These are phyloP conservation scores for Flaveria linearis DNA, from an alignment of 129 eudicot species.

Conservation along the genomic window DNA sequence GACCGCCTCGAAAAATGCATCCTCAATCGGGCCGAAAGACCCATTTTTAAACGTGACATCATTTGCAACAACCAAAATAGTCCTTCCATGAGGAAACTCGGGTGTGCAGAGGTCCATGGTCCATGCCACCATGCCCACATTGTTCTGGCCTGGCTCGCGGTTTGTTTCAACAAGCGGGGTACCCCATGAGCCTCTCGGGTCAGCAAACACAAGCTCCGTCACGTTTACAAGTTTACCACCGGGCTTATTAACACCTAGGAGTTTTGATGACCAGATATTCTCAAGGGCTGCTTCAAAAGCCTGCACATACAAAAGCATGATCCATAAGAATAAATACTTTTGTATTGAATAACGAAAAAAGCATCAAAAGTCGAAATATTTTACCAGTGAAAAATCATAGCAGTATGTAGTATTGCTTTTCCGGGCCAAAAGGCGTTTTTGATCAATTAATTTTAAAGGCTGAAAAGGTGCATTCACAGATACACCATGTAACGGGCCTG, in stretches of 20 bases:
- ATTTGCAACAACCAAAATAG: conserved; percentile 75
- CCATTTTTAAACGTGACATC: conserved; percentile 95
- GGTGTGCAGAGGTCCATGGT: conserved; percentile 92
- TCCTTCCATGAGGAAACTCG: conserved; percentile 86
- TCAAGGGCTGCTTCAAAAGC: conserved; percentile 86
- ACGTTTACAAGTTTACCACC: conserved; percentile 54
- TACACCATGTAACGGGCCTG: conserved; percentile 67
- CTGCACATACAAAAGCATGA: conserved; percentile 42
- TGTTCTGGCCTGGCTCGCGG: conserved; percentile 81
- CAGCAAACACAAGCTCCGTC: conserved; percentile 70
- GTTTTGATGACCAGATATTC: conserved; percentile 60
- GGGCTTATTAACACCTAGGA: conserved; percentile 40
- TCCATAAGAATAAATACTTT: neutral
- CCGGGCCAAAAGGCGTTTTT: conserved; percentile 83
- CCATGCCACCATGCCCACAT: conserved; percentile 99
- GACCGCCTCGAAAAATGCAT: conserved; percentile 90
- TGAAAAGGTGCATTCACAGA: conserved; percentile 78
- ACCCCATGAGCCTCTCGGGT: conserved; percentile 68
- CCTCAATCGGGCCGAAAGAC: conserved; percentile 95
- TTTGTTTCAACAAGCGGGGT: conserved; percentile 66
- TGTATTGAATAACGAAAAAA: too few species aligned
- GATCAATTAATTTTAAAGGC: conserved; percentile 76
- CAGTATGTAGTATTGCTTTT: conserved; percentile 97
- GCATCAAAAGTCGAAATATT: too few species aligned
- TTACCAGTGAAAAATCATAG: conserved; percentile 92